Conservation (phyloP, 2,329 filamentous ascomycete genomes). For the Sclerotinia sclerotiorum region DNA sequence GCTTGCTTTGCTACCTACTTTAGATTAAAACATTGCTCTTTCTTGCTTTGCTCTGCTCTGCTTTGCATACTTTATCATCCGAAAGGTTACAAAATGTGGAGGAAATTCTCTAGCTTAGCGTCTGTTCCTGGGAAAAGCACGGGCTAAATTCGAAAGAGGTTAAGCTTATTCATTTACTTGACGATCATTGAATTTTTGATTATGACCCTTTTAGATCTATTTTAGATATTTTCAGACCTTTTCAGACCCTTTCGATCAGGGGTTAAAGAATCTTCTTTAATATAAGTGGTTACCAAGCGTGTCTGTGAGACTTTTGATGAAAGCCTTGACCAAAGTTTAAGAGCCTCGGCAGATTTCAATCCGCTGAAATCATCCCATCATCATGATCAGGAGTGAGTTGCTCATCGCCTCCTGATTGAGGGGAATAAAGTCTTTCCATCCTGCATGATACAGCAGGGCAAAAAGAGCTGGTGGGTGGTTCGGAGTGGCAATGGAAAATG, state of each 20-base stretch:
- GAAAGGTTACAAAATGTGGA: background rate
- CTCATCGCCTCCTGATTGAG: background rate
- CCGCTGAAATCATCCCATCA: constrained; percentile 10
- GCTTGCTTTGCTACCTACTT: background rate
- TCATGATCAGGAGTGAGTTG: background rate
- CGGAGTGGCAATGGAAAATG: background rate
- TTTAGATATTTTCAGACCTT: background rate
- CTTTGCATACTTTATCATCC: background rate
- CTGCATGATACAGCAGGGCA: background rate
- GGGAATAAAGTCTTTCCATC: background rate
- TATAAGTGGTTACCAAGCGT: background rate
- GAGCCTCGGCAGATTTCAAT: constrained; percentile 5
- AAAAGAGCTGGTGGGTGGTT: background rate
- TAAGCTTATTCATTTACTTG: background rate
- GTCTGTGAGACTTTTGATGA: background rate
- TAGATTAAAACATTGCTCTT: background rate
- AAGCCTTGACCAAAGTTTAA: background rate
- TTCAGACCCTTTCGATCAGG: background rate
- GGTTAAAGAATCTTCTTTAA: background rate
- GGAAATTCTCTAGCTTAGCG: background rate
- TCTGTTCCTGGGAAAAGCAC: background rate
- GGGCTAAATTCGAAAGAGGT: background rate
- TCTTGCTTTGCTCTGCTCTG: background rate
- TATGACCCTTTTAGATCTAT: background rate
- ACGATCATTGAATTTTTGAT: background rate